Conservation (phyloP, 179 eudicot genomes). For the Gypsophila paniculata region DNA sequence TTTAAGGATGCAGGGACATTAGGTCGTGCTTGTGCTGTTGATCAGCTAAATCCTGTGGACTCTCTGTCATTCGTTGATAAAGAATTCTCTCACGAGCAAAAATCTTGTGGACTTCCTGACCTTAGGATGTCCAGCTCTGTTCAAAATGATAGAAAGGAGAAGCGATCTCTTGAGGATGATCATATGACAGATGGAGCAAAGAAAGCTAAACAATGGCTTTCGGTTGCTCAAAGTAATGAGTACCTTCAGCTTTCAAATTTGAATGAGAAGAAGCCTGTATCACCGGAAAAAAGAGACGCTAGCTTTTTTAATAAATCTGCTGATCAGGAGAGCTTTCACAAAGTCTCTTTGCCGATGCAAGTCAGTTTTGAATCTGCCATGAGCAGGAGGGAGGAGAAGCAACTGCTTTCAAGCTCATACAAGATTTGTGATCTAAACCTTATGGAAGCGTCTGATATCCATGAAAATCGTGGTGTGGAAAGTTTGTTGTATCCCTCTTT, state of each 20-base stretch:
- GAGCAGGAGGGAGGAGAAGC: constrained; percentile 60
- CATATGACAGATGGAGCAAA: constrained; percentile 43
- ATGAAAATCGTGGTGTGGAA: constrained; percentile 47
- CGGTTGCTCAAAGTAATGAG: constrained; percentile 41
- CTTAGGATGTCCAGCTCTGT: constrained; percentile 38
- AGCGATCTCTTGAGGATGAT: constrained; percentile 45
- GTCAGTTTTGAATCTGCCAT: constrained; percentile 34
- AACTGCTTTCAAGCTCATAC: constrained; percentile 65
- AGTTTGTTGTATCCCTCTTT: constrained; percentile 42
- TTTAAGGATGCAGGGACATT: constrained; percentile 13
- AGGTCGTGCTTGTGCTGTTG: constrained; percentile 12
- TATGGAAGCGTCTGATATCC: constrained; percentile 56
- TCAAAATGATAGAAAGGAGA: constrained; percentile 54
- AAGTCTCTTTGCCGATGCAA: constrained; percentile 36
- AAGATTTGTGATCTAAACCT: constrained; percentile 91
- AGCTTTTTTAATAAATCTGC: constrained; percentile 25
- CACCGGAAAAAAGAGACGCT: constrained; percentile 27
- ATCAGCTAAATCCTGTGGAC: constrained; percentile 26
- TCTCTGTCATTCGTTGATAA: constrained; percentile 35
- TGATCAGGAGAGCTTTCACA: constrained; percentile 36
- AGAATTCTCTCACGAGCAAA: constrained; percentile 39
- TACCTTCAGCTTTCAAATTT: constrained; percentile 32
- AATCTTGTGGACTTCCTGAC: constrained; percentile 38
- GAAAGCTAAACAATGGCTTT: constrained; percentile 59
- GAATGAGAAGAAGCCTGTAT: constrained; percentile 26